Evolutionary conservation across 805 yeast species (phyloP), one percentile per base, ranked within the genome.

Genomic region (Zygoascus biomembranicola): DNA sequence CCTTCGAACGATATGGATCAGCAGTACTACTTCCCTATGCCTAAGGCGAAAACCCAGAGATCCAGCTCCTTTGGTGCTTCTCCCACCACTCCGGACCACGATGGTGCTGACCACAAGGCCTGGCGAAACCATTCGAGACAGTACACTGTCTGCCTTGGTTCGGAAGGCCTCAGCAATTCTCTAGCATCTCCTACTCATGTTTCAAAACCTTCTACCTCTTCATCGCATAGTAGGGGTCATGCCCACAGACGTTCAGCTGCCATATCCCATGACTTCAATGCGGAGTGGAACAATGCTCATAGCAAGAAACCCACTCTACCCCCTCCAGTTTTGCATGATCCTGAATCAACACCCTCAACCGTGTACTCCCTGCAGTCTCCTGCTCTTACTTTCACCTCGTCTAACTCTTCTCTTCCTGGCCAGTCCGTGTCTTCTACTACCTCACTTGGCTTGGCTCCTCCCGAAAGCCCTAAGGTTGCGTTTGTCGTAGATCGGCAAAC

Each of bases 201-300:
- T 26, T 18, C 23, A 14, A 47, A 20, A 20, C 39, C 46, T n/a
- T 35, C 39, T 18, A 31, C 51, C n/a, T 35, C 41, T 10, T 28
- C 55, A 10, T 47, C 57, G 35, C 32, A 49, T 20, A 48, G 51
- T 26, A 49, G 53, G 14, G 48, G 53, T 31, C 96, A 89, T 69
- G 79, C 87, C 46, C 96, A 89, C 63, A 79, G 87, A 62, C 73
- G 96, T 51, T 88, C 96, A 0, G 90, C 92, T 20, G 96, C 96
- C 0, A 84, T 89, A 6, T 85, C 94, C 8, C 94, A 94, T 3
- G 96, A 89, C 65, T 85, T 87, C 64, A 94, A 86, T 60, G 59
- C 54, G 45, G 62, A 60, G 13, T 31, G 18, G 44, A 35, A 35
- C 39, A 35, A 35, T 35, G 3, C 39, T 35, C 39, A 35, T n/a